Base-by-base conservation (phyloP, 768 basidiomycete genomes). In the Sporobolomyces phaffii region DNA sequence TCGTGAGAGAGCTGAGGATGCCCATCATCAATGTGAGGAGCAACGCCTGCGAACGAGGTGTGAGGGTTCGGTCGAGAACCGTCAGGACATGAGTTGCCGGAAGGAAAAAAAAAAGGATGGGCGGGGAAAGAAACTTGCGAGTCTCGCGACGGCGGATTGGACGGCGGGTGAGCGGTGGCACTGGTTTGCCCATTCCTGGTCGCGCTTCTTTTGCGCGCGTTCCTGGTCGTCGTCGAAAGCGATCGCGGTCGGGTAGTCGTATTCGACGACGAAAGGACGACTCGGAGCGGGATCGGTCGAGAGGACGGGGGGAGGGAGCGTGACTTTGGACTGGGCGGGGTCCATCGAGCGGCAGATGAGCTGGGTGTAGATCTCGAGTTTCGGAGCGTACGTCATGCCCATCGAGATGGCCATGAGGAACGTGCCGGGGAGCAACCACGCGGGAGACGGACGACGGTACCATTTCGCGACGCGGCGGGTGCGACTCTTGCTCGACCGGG, bases 1-100 rank as follows among this genome's bases (percentile, higher is more conserved):
- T 78, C 4, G 78, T 80, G 26, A 79, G 33, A 2, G 77, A 75
- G 15, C 77, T 73, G 22, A 80, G 68, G 8, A 78, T 63, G 22
- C 79, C 80, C 71, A 77, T 75, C 28, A 75, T 73, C 24, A 79
- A 58, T 0, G 77, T 76, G 73, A 80, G 76, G 18, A 60, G 33
- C 11, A 58, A 49, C 1, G 52, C 38, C 62, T 68, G 57, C 2
- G 54, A 20, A 59, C 49, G 13, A n/a, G n/a, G n/a, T n/a, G n/a
- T n/a, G n/a, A n/a, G n/a, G n/a, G n/a, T n/a, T n/a, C n/a, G n/a
- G n/a, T n/a, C n/a, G n/a, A n/a, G n/a, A n/a, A n/a, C n/a, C n/a
- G n/a, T n/a, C n/a, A n/a, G n/a, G n/a, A n/a, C n/a, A n/a, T n/a
- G n/a, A n/a, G n/a, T n/a, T n/a, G n/a, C n/a, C n/a, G n/a, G n/a